These are phyloP conservation scores for Castanea mollissima DNA, from an alignment of 306 rosid species.

Conservation along the genomic window DNA sequence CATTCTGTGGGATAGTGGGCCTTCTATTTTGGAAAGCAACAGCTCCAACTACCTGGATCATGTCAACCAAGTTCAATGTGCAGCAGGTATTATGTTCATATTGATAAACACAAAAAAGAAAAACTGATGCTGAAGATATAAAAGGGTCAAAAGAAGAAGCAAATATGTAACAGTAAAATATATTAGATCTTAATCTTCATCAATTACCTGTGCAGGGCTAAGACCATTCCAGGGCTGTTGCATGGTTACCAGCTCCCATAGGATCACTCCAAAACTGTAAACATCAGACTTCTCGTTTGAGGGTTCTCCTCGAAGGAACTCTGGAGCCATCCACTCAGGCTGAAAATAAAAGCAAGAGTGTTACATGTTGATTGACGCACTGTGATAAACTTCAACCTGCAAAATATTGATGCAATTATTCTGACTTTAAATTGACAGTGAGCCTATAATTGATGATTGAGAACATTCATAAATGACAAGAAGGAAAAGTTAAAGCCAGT, in stretches of 20 bases:
- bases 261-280: constrained; percentile 90
- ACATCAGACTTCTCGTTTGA: constrained; percentile 96
- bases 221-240: constrained; percentile 97
- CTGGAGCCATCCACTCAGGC: constrained; percentile 99
- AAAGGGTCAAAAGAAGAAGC: neutral
- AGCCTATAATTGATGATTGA: constrained; percentile 6
- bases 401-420: constrained; percentile 37
- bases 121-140: neutral
- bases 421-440: constrained; percentile 30
- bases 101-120: neutral
- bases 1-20: constrained; percentile 66
- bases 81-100: neutral
- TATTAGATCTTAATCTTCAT: constrained; percentile 16
- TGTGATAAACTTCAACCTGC: constrained; percentile 40
- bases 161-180: neutral
- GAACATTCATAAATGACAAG: constrained; percentile 1
- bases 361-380: constrained; percentile 41
- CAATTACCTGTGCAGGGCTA: constrained; percentile 78
- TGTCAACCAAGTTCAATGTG: neutral
- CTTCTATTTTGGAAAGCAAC: constrained; percentile 95
- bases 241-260: constrained; percentile 93
- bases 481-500: neutral
- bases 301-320: constrained; percentile 96
- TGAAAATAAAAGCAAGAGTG: constrained; percentile 58
- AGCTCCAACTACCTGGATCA: constrained; percentile 86